Conservation (phyloP, 2,329 filamentous ascomycete species). For the Dactylella cylindrospora region DNA sequence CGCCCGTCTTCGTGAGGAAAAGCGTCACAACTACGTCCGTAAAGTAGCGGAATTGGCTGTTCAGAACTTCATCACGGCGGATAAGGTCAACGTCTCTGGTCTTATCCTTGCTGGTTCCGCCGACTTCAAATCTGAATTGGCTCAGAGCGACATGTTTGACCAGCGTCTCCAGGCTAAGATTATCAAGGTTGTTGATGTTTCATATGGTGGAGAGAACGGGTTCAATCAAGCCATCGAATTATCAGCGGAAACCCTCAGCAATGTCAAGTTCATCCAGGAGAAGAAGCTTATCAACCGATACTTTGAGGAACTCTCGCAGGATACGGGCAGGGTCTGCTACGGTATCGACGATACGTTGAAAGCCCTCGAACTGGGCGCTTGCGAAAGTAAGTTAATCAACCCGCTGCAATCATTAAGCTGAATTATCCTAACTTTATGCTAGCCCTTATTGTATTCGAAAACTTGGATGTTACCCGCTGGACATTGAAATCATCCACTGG, state of each 20-base stretch:
- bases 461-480: slow-evolving; percentile 92
- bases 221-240: slow-evolving; percentile 99
- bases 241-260: slow-evolving; percentile 90
- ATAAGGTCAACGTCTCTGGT: slow-evolving; percentile 97
- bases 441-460: slow-evolving; percentile 90
- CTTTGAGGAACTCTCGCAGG: slow-evolving; percentile 98
- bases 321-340: slow-evolving; percentile 95
- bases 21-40: slow-evolving; percentile 99
- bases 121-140: slow-evolving; percentile 99
- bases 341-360: slow-evolving; percentile 97
- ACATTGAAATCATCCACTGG: slow-evolving; percentile 77
- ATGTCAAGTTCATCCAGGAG: slow-evolving; percentile 99
- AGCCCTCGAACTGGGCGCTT: slow-evolving; percentile 90
- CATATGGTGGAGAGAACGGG: slow-evolving; percentile 97
- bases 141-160: slow-evolving; percentile 97
- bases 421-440: background rate
- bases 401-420: too few relatives aligned
- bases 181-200: slow-evolving; percentile 99
- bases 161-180: slow-evolving; percentile 87
- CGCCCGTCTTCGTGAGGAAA: slow-evolving; percentile 97
- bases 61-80: slow-evolving; percentile 97
- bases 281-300: slow-evolving; percentile 99
- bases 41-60: slow-evolving; percentile 98
- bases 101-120: slow-evolving; percentile 94
- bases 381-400: slow-evolving; percentile 63